These are phyloP conservation scores for Penicillium palitans DNA, from an alignment of 2,329 filamentous ascomycete genomes.

Conservation along the genomic window DNA sequence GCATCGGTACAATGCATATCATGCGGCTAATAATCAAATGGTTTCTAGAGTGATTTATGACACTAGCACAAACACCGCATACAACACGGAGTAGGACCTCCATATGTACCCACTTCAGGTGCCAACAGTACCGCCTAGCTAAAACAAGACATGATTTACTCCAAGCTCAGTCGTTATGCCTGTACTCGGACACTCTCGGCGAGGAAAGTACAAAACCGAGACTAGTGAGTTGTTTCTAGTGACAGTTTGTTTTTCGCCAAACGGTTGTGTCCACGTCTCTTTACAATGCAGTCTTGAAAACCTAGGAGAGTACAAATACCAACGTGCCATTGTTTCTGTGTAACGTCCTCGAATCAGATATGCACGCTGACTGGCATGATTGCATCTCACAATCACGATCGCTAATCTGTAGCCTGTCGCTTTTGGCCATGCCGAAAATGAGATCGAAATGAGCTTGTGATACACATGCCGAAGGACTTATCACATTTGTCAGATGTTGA, in stretches of 20 bases:
- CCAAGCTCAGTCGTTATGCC: neutral
- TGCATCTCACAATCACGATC: conserved; percentile 3
- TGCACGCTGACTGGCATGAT: neutral
- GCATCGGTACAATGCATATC: conserved; percentile 1
- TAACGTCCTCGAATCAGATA: neutral
- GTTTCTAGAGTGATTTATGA: neutral
- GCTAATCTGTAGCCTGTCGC: neutral
- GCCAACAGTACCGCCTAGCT: neutral
- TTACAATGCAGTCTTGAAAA: neutral
- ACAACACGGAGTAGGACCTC: neutral
- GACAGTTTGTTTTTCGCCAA: neutral
- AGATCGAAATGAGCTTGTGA: neutral
- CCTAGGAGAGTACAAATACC: neutral
- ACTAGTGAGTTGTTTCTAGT: neutral
- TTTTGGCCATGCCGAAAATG: neutral
- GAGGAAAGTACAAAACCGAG: neutral
- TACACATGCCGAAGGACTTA: neutral
- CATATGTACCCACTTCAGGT: neutral
- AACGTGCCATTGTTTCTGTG: neutral
- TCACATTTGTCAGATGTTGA: conserved; percentile 1
- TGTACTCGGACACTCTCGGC: neutral
- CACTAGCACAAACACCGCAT: neutral
- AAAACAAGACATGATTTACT: neutral
- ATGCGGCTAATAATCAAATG: neutral
- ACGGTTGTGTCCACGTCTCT: neutral